Evolutionary conservation across 495 filamentous ascomycete genomes (phyloP), one percentile per base, ranked within the genome.

Genomic region (Penicillium robsamsonii): DNA sequence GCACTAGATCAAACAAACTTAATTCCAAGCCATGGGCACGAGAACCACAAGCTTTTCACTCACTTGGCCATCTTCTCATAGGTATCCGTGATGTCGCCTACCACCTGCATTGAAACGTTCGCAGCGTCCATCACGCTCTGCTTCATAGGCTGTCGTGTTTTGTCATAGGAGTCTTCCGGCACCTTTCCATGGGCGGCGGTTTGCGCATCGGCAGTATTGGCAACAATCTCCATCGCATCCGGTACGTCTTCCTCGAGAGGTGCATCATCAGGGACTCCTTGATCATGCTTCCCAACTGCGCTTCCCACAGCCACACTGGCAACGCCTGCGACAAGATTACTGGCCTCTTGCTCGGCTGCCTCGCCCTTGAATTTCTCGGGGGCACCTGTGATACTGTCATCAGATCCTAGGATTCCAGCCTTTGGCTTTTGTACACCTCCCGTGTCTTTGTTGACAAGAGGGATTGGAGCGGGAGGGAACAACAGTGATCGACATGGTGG

Each of bases 341-440:
- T 84, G 4, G 91, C 91, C 65, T 95, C 91, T 56, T 88, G 82
- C 66, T 96, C 91, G 11, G 90, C 90, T 1, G 90, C 88, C 66
- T 94, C 90, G 18, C 91, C 91, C 59, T 91, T 86, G 69, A 90
- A 84, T 58, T 87, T 89, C 67, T 94, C 88, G 0, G 90, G 86
- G 5, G 89, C 90, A 29, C 89, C 91, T 0, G 90, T 95, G 7
- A 86, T 77, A 58, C 85, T 91, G 54, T 91, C 87, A 33, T 88
- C 79, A 46, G 84, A 89, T 5, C 88, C 91, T 2, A 92, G 76
- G 0, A 89, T 82, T 1, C 89, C 91, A 6, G 89, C 81, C 43
- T 81, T 81, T 3, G 90, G 89, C 66, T 90, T 91, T 66, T 93
- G 85, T 1, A 91, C 72, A 13, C 88, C 88, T 8, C 65, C 65